Percentiles rank a stretch among this genome's conserved stretches.
phyloP scores from a whole-genome alignment of 208 protist genomes.

The Crithidia expoeki region DNA sequence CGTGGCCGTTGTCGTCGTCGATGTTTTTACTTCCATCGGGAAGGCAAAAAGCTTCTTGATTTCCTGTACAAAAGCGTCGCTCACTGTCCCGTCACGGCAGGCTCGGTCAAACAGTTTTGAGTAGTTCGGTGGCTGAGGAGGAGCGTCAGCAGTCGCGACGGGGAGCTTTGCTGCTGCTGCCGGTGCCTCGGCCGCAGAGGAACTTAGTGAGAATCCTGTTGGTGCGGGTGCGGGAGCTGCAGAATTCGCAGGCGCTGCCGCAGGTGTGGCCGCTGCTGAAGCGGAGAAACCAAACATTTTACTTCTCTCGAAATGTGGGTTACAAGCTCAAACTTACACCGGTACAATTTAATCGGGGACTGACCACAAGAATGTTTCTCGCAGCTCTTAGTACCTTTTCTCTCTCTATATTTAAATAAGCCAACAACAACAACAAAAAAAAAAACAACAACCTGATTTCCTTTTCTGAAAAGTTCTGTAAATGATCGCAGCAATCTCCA shows the following conservation, averaged over 20 bases:
- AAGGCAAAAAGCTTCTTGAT: slow-evolving; percentile 52
- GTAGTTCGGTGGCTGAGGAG: slow-evolving; percentile 20
- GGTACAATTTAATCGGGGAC: background rate
- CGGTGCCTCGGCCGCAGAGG: background rate
- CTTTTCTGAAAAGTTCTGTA: too few species aligned
- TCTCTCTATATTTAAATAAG: background rate
- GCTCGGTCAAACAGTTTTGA: slow-evolving; percentile 27
- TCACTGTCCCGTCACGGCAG: slow-evolving; percentile 35
- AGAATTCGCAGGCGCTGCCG: background rate
- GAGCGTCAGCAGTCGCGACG: background rate
- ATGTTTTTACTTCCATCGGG: slow-evolving; percentile 38
- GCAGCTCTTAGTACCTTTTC: too few species aligned
- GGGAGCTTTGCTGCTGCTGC: background rate
- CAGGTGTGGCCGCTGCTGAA: background rate
- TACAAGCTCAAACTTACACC: background rate
- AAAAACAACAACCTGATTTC: background rate
- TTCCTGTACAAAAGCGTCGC: slow-evolving; percentile 35
- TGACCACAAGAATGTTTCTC: too few species aligned
- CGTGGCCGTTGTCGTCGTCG: background rate
- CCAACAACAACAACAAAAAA: slow-evolving; percentile 1
- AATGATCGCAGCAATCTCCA: too few species aligned
- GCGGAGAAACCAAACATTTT: slow-evolving; percentile 9
- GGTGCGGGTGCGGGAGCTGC: background rate
- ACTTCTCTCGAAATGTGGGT: background rate
- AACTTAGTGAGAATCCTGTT: background rate